phyloP scores from a whole-genome alignment of 805 yeast species.

The Cyberlindnera petersonii region DNA sequence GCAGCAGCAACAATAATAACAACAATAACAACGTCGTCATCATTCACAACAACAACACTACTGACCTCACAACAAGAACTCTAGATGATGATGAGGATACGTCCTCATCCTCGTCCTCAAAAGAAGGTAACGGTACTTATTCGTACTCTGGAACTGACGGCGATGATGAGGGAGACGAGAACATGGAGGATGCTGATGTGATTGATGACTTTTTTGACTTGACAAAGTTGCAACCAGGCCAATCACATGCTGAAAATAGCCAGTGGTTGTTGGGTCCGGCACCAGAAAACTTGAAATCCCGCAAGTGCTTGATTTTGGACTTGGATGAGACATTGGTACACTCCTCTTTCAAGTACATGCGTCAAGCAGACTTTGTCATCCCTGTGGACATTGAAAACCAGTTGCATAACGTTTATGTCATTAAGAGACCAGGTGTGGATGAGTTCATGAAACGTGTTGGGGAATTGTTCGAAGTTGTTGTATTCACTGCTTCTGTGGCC shows the following conservation, averaged over 20 bases:
- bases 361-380: slow-evolving; percentile 92
- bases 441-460: slow-evolving; percentile 84
- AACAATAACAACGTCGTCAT: too few species aligned
- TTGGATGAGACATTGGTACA: slow-evolving; percentile 96
- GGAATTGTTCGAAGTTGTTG: slow-evolving; percentile 86
- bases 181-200: slow-evolving; percentile 24
- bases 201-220: slow-evolving; percentile 49
- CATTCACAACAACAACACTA: slow-evolving; percentile 3
- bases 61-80: slow-evolving; percentile 8
- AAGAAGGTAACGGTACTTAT: slow-evolving; percentile 3
- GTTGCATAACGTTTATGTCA: slow-evolving; percentile 90
- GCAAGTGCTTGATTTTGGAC: slow-evolving; percentile 87
- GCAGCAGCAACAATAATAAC: too few species aligned
- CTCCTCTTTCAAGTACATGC: slow-evolving; percentile 85
- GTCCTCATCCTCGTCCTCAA: slow-evolving; percentile 3
- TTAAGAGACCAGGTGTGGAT: slow-evolving; percentile 97
- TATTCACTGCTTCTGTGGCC: slow-evolving; percentile 93
- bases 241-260: slow-evolving; percentile 61
- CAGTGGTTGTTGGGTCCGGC: slow-evolving; percentile 56
- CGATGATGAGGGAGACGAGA: slow-evolving; percentile 18
- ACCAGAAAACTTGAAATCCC: slow-evolving; percentile 44
- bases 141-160: slow-evolving; percentile 18
- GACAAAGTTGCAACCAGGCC: slow-evolving; percentile 66
- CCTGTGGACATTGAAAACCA: slow-evolving; percentile 96
- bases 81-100: slow-evolving; percentile 10